These are phyloP conservation scores for Batrachochytrium dendrobatidis DNA, from an alignment of 371 early-diverging fungal species.

Conservation along the genomic window DNA sequence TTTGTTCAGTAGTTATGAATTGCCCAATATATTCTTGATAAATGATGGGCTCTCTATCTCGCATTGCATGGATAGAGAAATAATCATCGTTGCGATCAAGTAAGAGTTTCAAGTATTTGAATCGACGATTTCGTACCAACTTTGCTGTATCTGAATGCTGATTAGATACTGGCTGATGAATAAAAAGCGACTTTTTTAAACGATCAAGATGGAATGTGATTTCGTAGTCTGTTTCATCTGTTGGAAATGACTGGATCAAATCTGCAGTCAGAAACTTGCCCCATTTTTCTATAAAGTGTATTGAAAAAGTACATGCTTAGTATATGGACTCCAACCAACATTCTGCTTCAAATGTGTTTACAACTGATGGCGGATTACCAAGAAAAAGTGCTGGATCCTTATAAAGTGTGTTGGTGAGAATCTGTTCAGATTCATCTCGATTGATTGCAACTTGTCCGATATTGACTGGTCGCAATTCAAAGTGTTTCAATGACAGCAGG, in stretches of 20 bases:
- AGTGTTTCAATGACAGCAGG: not conserved
- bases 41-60: not conserved
- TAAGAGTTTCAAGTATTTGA: not conserved
- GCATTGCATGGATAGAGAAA: not conserved
- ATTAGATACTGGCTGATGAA: too few species aligned
- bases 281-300: not conserved
- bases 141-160: not conserved
- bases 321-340: too few species aligned
- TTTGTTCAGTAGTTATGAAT: not conserved
- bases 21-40: not conserved
- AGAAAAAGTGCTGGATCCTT: not conserved
- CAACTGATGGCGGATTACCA: not conserved
- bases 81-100: not conserved
- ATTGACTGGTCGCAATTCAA: not conserved
- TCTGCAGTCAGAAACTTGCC: not conserved
- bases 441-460: not conserved
- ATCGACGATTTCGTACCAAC: not conserved
- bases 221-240: slow-evolving; percentile 3
- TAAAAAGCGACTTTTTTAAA: too few species aligned
- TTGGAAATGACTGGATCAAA: not conserved
- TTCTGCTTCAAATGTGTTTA: too few species aligned
- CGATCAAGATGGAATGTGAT: not conserved
- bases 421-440: not conserved
- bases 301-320: too few species aligned
- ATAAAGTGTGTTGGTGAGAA: not conserved